Percentiles rank a stretch among this genome's conserved stretches.
Conservation (phyloP, 2,329 filamentous ascomycete genomes). For the Rutstroemia sp. region DNA sequence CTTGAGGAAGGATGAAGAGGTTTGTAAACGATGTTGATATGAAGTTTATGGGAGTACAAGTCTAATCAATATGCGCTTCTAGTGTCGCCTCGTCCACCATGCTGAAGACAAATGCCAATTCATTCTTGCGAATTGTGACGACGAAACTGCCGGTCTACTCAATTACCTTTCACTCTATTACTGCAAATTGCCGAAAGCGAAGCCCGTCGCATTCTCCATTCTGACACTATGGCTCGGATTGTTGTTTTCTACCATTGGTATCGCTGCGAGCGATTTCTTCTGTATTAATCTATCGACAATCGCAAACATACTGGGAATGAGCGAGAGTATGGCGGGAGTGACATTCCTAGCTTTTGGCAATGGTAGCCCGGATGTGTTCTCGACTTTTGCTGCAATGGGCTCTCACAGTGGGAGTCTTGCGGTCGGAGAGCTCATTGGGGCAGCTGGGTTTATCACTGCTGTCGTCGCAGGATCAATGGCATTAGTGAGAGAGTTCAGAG, state of each 20-base stretch:
- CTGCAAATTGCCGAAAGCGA: constrained; percentile 61
- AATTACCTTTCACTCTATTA: constrained; percentile 90
- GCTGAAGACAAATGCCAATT: constrained; percentile 80
- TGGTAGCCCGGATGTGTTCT: constrained; percentile 96
- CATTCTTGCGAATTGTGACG: constrained; percentile 71
- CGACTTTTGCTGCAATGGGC: constrained; percentile 95
- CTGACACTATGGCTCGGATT: constrained; percentile 78
- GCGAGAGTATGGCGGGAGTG: constrained; percentile 91
- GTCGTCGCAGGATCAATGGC: constrained; percentile 98
- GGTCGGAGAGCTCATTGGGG: constrained; percentile 88
- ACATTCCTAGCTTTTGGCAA: constrained; percentile 97
- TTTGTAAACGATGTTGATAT: constrained; percentile 9
- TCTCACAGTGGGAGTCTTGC: constrained; percentile 97
- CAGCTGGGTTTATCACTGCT: constrained; percentile 90
- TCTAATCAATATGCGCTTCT: constrained; percentile 1
- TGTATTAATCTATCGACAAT: constrained; percentile 95
- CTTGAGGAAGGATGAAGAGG: constrained; percentile 29
- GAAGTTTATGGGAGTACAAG: not conserved
- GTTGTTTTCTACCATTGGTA: constrained; percentile 93
- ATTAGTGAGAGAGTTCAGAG: constrained; percentile 87
- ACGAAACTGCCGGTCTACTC: constrained; percentile 84
- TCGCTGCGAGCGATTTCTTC: constrained; percentile 97
- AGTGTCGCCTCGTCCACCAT: constrained; percentile 75
- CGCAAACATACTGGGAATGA: constrained; percentile 79
- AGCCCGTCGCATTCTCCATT: constrained; percentile 71